Conservation (phyloP, 2,329 filamentous ascomycete species). For the Exophiala sp. region DNA sequence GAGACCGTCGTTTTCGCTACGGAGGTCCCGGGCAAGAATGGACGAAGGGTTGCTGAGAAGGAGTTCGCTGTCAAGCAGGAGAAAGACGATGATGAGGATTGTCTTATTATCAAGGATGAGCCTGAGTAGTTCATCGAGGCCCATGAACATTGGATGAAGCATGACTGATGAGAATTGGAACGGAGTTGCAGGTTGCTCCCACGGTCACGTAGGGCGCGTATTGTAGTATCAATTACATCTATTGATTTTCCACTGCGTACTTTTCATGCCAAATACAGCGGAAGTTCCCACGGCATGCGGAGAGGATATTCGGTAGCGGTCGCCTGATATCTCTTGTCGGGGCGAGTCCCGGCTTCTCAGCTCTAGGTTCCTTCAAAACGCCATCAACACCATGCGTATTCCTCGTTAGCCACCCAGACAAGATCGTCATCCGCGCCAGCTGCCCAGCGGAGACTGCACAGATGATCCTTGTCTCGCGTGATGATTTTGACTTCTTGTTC, state of each 20-base stretch:
- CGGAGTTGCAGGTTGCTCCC: too few relatives aligned
- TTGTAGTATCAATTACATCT: too few relatives aligned
- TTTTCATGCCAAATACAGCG: too few relatives aligned
- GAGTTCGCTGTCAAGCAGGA: slow-evolving; percentile 27
- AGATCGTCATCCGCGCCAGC: slow-evolving; percentile 36
- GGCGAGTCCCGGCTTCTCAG: too few relatives aligned
- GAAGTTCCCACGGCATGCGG: too few relatives aligned
- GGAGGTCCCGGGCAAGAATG: slow-evolving; percentile 49
- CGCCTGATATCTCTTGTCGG: too few relatives aligned
- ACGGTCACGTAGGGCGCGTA: too few relatives aligned
- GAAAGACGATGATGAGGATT: slow-evolving; percentile 26
- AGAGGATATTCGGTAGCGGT: too few relatives aligned
- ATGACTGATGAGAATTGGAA: too few relatives aligned
- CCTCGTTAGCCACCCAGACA: slow-evolving; percentile 46
- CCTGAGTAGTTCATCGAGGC: slow-evolving; percentile 11
- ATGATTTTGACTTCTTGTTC: slow-evolving; percentile 35
- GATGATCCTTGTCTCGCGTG: slow-evolving; percentile 43
- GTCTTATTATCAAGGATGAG: slow-evolving; percentile 30
- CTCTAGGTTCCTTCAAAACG: slow-evolving; percentile 24
- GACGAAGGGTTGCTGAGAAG: slow-evolving; percentile 30
- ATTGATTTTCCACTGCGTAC: too few relatives aligned
- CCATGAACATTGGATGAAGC: too few relatives aligned
- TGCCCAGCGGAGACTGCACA: slow-evolving; percentile 44
- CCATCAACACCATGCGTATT: slow-evolving; percentile 44
- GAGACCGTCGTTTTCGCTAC: slow-evolving; percentile 75